Evolutionary conservation across 768 basidiomycete genomes (phyloP), one percentile per base, ranked within the genome.

Genomic region (Termitomyces sp.): DNA sequence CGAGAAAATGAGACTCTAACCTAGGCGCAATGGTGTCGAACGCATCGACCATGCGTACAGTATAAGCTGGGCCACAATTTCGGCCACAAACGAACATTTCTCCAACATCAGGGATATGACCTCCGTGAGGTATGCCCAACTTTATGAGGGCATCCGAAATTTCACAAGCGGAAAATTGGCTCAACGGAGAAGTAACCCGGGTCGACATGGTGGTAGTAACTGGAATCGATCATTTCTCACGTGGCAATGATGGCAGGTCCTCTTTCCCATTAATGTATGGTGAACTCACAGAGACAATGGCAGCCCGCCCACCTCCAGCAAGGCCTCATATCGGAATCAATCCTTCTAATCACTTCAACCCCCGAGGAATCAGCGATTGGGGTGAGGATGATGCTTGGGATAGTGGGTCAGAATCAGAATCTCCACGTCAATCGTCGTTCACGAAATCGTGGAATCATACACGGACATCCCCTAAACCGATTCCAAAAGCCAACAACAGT

Each of bases 321-420:
- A 80, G 87, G 51, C 89, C 88, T 48, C 88, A 90, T 74, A 82
- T 87, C 61, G 87, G 81, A 46, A 75, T 90, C 46, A 79, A 83
- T 60, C 76, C 86, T 5, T 77, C 79, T 58, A 80, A 61, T 54
- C 78, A 74, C 64, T 81, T 73, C 58, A 51, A 69, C 50, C 62
- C 69, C 49, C 67, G 65, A 35, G 71, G 73, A 52, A 60, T 66
- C 20, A 68, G 76, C 38, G 88, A 91, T 55, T 88, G 89, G 87
- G 88, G 75, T n/a, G 90, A 91, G 69, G 91, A 93, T 68, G 91
- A 93, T 69, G 89, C 84, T 49, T 93, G 91, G 91, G 91, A 93
- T 74, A 88, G 86, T 66, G 79, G 82, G 54, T 92, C 90, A 18
- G 91, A 93, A 74, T 86, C 85, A 49, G 89, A 90, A 71, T 86